Conservation (phyloP, 1,284 basidiomycete species). For the Cryptococcus sp. region DNA sequence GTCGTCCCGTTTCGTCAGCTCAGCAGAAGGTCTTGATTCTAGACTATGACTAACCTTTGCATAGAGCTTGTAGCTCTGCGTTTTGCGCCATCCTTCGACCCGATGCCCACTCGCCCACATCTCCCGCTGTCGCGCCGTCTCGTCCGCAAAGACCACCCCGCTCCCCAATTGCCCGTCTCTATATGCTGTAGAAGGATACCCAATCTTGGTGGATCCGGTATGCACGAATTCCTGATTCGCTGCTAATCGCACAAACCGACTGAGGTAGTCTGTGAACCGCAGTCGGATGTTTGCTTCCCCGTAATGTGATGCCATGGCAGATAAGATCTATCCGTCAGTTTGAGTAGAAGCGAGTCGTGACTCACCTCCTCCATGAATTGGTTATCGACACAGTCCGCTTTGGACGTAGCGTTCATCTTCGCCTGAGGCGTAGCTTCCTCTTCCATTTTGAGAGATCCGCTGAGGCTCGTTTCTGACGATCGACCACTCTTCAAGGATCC, state of each 20-base stretch:
- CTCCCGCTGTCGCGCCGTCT: conserved; percentile 62
- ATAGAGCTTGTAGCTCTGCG: conserved; percentile 66
- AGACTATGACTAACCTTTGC: conserved; percentile 58
- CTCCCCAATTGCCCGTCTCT: conserved; percentile 61
- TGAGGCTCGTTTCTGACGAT: conserved; percentile 33
- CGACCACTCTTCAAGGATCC: conserved; percentile 21
- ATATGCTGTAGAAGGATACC: conserved; percentile 56
- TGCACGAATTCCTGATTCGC: conserved; percentile 76
- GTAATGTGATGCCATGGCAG: conserved; percentile 71
- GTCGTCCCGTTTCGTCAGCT: conserved; percentile 10
- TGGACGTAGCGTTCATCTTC: conserved; percentile 49
- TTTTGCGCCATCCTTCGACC: conserved; percentile 77
- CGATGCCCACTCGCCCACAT: conserved; percentile 67
- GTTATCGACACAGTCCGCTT: conserved; percentile 71
- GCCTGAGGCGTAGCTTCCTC: conserved; percentile 22
- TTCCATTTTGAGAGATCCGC: conserved; percentile 27
- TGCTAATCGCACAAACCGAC: conserved; percentile 72
- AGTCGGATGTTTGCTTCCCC: conserved; percentile 76
- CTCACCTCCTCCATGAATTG: conserved; percentile 89
- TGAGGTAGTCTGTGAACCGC: conserved; percentile 74
- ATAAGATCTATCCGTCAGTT: conserved; percentile 60
- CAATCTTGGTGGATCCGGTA: conserved; percentile 66
- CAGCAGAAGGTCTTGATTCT: neutral
- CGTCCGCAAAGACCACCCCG: conserved; percentile 70
- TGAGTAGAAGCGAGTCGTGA: conserved; percentile 20